phyloP scores from a whole-genome alignment of 441 rosid genomes.

The Brassica balearica region DNA sequence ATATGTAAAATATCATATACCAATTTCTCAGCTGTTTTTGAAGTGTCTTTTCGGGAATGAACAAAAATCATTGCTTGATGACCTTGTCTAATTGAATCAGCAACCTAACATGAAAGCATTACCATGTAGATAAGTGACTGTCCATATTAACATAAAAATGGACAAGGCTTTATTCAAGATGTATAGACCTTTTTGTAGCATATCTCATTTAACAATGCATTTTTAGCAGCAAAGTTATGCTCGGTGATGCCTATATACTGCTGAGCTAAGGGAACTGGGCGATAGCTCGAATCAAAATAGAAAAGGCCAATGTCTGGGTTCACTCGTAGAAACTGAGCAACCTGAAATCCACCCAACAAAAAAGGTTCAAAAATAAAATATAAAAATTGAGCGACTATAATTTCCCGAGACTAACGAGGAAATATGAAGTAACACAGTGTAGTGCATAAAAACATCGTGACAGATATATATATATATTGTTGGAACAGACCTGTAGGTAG shows the following conservation, averaged over 20 bases:
- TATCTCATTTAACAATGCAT: constrained; percentile 84
- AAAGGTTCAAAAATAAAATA: constrained; percentile 16
- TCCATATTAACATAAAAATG: constrained; percentile 32
- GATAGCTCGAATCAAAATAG: constrained; percentile 98
- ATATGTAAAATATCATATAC: constrained; percentile 50
- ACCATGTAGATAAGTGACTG: constrained; percentile 42
- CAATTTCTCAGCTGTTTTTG: constrained; percentile 93
- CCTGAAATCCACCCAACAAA: constrained; percentile 56
- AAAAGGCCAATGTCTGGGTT: constrained; percentile 92
- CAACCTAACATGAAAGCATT: constrained; percentile 61
- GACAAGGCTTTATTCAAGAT: constrained; percentile 29
- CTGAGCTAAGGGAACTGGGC: constrained; percentile 98
- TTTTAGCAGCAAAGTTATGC: constrained; percentile 87
- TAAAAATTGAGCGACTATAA: constrained; percentile 9
- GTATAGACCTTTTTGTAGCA: constrained; percentile 89
- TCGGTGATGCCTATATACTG: constrained; percentile 98
- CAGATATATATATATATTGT: constrained; percentile 6
- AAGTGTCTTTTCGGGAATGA: constrained; percentile 98
- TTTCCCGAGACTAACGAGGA: constrained; percentile 16
- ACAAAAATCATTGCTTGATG: constrained; percentile 99
- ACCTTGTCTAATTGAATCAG: constrained; percentile 89
- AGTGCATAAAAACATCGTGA: constrained; percentile 33
- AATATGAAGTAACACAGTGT: constrained; percentile 27
- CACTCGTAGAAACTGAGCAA: constrained; percentile 97
- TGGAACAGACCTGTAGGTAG: constrained; percentile 75